phyloP scores from a whole-genome alignment of 129 eudicot genomes.

The Tanacetum coccineum region DNA sequence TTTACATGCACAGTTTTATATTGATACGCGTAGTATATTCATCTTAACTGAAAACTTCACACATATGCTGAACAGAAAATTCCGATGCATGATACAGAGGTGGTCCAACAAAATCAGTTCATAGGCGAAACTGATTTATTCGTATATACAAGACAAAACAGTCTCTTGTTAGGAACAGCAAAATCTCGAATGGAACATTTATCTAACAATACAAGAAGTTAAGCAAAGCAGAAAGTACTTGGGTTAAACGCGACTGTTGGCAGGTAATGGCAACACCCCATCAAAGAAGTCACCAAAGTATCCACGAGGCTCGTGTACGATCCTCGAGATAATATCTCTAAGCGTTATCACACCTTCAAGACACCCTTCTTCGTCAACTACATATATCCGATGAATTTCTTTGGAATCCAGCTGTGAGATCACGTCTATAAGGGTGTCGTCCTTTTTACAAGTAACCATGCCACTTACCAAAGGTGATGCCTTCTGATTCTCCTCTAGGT shows the following conservation, averaged over 20 bases:
- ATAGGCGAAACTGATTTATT: conserved; percentile 15
- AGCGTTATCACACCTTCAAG: conserved; percentile 84
- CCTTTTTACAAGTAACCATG: conserved; percentile 74
- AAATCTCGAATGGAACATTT: neutral
- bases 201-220: conserved; percentile 3
- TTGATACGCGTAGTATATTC: no score
- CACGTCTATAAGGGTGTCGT: conserved; percentile 60
- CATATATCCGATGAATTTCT: conserved; percentile 83
- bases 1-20: no score
- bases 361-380: conserved; percentile 68
- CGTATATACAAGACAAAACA: conserved; percentile 20
- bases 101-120: conserved; percentile 12
- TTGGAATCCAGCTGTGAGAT: conserved; percentile 60
- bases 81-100: neutral
- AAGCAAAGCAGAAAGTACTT: conserved; percentile 9
- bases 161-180: neutral
- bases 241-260: conserved; percentile 69
- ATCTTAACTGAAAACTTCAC: no score
- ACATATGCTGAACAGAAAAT: neutral
- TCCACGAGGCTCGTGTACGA: conserved; percentile 91
- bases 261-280: conserved; percentile 82
- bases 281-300: conserved; percentile 96
- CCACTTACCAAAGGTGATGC: conserved; percentile 48
- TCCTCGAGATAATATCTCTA: conserved; percentile 87
- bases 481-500: conserved; percentile 48